Evolutionary conservation across 2,329 filamentous ascomycete genomes (phyloP), one percentile per base, ranked within the genome.

Genomic region (Teratosphaeria gauchensis): DNA sequence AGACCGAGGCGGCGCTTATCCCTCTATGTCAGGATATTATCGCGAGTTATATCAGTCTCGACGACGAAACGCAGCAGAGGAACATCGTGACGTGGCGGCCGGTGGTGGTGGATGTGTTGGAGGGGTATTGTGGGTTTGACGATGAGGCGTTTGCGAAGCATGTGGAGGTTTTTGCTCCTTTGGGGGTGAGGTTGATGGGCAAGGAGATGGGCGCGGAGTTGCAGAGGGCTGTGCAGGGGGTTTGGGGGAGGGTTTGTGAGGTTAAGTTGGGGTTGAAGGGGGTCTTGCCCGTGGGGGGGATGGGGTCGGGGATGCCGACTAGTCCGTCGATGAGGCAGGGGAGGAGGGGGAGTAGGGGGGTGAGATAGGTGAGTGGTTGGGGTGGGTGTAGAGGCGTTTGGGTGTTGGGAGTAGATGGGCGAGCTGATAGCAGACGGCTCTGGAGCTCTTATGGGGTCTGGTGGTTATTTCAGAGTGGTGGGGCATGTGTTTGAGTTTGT

Each of bases 51-150:
- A 85, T 90, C 11, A 80, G 82, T 3, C 84, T 99, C 2, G 94
- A 97, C 70, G 92, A 96, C 72, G 95, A 99, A 70, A 95, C 90
- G 31, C 94, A 99, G 74, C 92, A 97, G 71, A 83, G 94, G 58
- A 99, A 99, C 74, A 96, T 99, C 58, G 84, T 95, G 30, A 95
- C 95, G 0, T 99, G 94, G 94, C 82, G 94, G 19, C 94, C 94
- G 0, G 94, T 99, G 0, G 94, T 99, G 1, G 91, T 99, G 19
- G 94, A 96, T 70, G 94, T 99, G 8, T 80, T 99, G 9, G 92
- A 99, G 69, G 94, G 94, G 1, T 97, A 92, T 72, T 86, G 86
- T 0, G 87, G 84, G 6, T 96, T 97, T 76, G 89, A 90, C 0
- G 80, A 84, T 19, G 81, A 85, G 28, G 89, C 89, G 51, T 99